Conservation (phyloP, 305 asterid genomes). For the Solanum hybrid region DNA sequence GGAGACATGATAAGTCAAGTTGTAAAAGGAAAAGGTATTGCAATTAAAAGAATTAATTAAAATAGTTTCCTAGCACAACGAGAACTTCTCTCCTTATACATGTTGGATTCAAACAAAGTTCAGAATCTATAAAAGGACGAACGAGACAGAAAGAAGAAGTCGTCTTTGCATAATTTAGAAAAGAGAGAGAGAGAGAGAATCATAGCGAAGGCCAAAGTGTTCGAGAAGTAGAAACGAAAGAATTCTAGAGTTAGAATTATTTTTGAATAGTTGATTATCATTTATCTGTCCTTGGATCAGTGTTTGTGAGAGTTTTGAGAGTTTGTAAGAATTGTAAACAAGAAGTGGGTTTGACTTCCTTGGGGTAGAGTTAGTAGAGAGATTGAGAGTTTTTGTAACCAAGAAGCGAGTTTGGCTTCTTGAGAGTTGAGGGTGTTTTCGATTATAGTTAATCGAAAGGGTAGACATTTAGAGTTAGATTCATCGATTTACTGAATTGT, state of each 20-base stretch:
- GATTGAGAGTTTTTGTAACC: no score
- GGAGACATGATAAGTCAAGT: background rate
- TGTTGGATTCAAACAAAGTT: background rate
- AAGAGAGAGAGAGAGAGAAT: background rate
- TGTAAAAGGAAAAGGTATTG: background rate
- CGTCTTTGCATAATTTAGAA: no score
- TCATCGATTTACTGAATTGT: no score
- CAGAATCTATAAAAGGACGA: background rate
- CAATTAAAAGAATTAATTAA: background rate
- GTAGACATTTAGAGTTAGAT: no score
- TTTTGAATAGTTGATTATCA: background rate
- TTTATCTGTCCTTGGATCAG: background rate
- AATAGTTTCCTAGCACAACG: background rate
- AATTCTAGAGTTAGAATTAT: background rate
- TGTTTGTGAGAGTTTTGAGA: background rate
- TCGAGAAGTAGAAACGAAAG: background rate
- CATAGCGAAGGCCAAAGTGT: background rate
- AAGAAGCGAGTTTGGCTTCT: no score
- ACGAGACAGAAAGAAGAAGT: background rate
- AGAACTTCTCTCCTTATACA: background rate
- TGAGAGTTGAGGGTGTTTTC: no score
- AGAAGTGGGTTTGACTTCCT: no score
- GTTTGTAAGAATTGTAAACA: background rate
- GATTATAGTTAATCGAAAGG: no score
- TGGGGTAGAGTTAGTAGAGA: no score